Evolutionary conservation across 225 moss, liverwort and hornwort species (phyloP).

Genomic region (Thuidium tamariscinum): DNA sequence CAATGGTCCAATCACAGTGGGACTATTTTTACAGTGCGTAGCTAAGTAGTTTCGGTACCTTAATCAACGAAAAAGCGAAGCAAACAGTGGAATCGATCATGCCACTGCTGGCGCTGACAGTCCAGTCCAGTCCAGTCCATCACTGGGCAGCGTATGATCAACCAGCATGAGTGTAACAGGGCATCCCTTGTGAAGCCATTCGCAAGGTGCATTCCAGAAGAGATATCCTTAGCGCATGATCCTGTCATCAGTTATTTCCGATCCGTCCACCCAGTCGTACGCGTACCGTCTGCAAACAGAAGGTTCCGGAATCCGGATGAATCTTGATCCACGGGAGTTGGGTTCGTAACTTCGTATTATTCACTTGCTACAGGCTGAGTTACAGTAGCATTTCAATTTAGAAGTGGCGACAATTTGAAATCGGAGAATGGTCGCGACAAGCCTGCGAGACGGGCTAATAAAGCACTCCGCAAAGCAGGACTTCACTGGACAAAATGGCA

Average conservation of each 20-base stretch:
- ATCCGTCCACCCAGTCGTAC: too few relatives aligned
- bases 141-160: not conserved
- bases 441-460: not conserved
- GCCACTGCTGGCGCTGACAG: not conserved
- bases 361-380: not conserved
- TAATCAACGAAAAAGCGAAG: not conserved
- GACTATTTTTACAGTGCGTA: too few relatives aligned
- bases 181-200: not conserved
- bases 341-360: too few relatives aligned
- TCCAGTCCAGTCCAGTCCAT: not conserved
- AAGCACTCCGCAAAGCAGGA: not conserved
- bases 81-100: not conserved
- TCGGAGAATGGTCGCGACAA: not conserved
- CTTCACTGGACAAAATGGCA: not conserved
- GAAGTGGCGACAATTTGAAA: not conserved
- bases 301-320: not conserved
- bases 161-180: not conserved
- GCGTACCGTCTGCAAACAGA: not conserved
- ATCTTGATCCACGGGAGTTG: not conserved
- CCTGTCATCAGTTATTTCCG: not conserved
- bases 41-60: not conserved
- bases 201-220: not conserved
- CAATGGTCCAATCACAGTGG: too few relatives aligned
- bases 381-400: not conserved
- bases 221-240: not conserved